phyloP scores from a whole-genome alignment of 192 early-diverging fungal species.

The Chytriomyces sp. region DNA sequence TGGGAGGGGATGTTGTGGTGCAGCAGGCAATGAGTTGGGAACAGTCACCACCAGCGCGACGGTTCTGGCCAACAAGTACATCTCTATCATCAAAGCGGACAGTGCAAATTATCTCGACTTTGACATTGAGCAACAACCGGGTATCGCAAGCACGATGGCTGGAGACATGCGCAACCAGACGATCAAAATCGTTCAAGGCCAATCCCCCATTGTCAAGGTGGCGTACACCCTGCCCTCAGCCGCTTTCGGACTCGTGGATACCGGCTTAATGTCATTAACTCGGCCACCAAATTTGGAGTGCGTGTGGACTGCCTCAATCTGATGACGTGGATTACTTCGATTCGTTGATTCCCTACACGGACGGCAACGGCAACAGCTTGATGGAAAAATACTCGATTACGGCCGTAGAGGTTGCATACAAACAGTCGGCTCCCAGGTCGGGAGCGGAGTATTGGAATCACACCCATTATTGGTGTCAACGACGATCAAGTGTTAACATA shows the following conservation, averaged over 20 bases:
- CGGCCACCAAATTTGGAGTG: constrained; percentile 25
- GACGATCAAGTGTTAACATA: constrained; percentile 40
- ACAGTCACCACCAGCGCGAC: constrained; percentile 21
- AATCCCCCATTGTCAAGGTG: constrained; percentile 30
- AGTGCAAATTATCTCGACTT: constrained; percentile 43
- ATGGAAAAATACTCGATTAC: constrained; percentile 40
- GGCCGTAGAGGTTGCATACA: constrained; percentile 26
- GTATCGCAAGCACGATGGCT: constrained; percentile 23
- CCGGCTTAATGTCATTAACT: constrained; percentile 28
- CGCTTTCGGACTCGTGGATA: constrained; percentile 29
- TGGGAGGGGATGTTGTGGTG: constrained; percentile 50
- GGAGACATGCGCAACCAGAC: constrained; percentile 40
- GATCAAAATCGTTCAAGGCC: constrained; percentile 34
- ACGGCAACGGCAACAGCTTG: constrained; percentile 45
- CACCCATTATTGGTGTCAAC: constrained; percentile 52
- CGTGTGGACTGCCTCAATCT: constrained; percentile 49
- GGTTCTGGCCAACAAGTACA: constrained; percentile 34
- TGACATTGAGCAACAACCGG: constrained; percentile 48
- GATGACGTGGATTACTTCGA: constrained; percentile 46
- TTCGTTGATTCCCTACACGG: constrained; percentile 31
- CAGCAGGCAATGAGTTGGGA: constrained; percentile 37
- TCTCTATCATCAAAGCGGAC: constrained; percentile 42
- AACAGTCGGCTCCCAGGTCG: constrained; percentile 15
- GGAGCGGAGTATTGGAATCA: constrained; percentile 40
- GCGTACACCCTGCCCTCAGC: constrained; percentile 44